These are phyloP conservation scores for Exophiala sp. DNA, from an alignment of 2,329 filamentous ascomycete genomes.

Conservation along the genomic window DNA sequence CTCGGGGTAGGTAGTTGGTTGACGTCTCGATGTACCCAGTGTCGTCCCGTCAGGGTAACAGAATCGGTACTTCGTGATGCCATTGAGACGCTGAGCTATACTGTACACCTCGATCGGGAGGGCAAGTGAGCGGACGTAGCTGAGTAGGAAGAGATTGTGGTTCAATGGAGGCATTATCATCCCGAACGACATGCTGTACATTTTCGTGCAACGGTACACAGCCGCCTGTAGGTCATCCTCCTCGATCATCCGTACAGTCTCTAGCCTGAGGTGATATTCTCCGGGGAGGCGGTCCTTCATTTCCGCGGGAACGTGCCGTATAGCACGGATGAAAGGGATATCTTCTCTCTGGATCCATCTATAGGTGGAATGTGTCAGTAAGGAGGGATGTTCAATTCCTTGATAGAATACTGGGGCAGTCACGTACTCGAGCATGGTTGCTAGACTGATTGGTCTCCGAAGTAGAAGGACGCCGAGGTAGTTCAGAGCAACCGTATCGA, in stretches of 20 bases:
- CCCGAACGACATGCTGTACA: conserved; percentile 62
- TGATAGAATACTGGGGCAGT: background rate
- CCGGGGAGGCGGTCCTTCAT: conserved; percentile 43
- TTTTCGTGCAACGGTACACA: conserved; percentile 56
- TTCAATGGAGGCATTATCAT: conserved; percentile 70
- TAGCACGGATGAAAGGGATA: conserved; percentile 64
- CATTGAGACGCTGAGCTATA: conserved; percentile 53
- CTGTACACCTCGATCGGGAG: conserved; percentile 66
- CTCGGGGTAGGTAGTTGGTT: conserved; percentile 63
- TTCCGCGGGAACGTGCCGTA: conserved; percentile 40
- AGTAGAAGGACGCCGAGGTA: conserved; percentile 74
- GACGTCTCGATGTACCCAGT: conserved; percentile 7
- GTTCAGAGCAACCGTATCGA: conserved; percentile 70
- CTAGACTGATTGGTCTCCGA: conserved; percentile 67
- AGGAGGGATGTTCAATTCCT: too few species aligned
- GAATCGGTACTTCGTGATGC: conserved; percentile 50
- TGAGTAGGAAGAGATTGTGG: conserved; percentile 59
- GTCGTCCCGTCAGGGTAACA: conserved; percentile 43
- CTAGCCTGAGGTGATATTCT: conserved; percentile 38
- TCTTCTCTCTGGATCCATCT: conserved; percentile 62
- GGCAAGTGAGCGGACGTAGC: conserved; percentile 64
- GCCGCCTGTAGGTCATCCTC: conserved; percentile 58
- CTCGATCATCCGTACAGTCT: conserved; percentile 40
- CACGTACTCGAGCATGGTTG: conserved; percentile 55
- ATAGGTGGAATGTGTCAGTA: conserved; percentile 30